Conservation (phyloP, 306 rosid genomes). For the Hylodesmum podocarpum region DNA sequence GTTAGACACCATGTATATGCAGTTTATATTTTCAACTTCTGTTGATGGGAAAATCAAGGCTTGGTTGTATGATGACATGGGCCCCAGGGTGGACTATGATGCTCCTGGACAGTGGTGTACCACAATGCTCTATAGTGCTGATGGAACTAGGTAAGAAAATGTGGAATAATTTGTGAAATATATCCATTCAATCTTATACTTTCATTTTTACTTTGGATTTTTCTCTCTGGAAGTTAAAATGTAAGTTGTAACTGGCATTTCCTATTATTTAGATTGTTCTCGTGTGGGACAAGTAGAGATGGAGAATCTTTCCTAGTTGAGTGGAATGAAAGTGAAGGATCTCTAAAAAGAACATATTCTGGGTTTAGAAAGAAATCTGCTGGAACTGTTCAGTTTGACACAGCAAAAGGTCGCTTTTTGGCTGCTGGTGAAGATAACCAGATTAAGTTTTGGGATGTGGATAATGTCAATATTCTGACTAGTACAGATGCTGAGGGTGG, state of each 20-base stretch:
- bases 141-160: slow-evolving; percentile 69
- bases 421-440: slow-evolving; percentile 81
- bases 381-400: slow-evolving; percentile 76
- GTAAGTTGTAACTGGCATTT: slow-evolving; percentile 12
- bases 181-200: neutral
- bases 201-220: neutral
- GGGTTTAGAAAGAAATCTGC: slow-evolving; percentile 61
- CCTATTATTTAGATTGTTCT: slow-evolving; percentile 64
- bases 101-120: slow-evolving; percentile 84
- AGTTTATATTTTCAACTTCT: slow-evolving; percentile 76
- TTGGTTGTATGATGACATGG: slow-evolving; percentile 68
- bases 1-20: slow-evolving; percentile 24
- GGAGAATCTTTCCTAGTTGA: slow-evolving; percentile 80
- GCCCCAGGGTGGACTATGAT: slow-evolving; percentile 64
- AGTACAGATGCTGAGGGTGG: slow-evolving; percentile 70
- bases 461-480: slow-evolving; percentile 42
- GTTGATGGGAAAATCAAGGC: slow-evolving; percentile 78
- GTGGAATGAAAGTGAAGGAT: slow-evolving; percentile 81
- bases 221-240: neutral
- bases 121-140: slow-evolving; percentile 63
- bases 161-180: neutral
- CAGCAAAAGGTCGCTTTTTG: slow-evolving; percentile 63
- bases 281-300: slow-evolving; percentile 83
- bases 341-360: slow-evolving; percentile 53
- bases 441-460: slow-evolving; percentile 86